A percentile compares a stretch with the other conserved stretches of the same genome.
Evolutionary conservation across 2,329 filamentous ascomycete genomes (phyloP).

Genomic region (Xylariaceae sp.): DNA sequence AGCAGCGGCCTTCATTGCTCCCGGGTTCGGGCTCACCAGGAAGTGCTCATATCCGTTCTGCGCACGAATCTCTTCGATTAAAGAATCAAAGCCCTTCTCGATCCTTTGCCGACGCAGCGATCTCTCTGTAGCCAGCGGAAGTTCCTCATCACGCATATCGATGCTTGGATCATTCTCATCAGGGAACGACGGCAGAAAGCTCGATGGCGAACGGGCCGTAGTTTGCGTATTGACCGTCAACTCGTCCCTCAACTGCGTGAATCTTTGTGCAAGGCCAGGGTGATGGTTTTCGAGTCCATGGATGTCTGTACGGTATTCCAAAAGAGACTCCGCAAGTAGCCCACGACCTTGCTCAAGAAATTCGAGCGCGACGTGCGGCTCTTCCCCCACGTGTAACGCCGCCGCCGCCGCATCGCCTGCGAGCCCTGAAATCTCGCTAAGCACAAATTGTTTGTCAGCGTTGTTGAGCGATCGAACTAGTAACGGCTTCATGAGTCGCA

Average conservation of each 20-base stretch:
- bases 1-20: neutral
- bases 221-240: neutral
- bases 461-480: neutral
- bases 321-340: neutral
- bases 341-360: conserved; percentile 1
- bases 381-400: neutral
- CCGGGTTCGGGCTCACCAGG: neutral
- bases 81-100: neutral
- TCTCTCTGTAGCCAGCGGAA: too few relatives aligned
- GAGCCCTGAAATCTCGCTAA: neutral
- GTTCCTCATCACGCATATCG: too few relatives aligned
- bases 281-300: neutral
- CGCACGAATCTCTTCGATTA: neutral
- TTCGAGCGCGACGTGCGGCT: neutral
- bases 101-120: too few relatives aligned
- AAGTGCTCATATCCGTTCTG: neutral
- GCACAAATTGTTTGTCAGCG: neutral
- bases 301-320: neutral
- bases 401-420: neutral
- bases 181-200: too few relatives aligned
- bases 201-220: too few relatives aligned
- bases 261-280: neutral
- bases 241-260: neutral
- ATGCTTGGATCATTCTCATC: too few relatives aligned
- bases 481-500: too few relatives aligned